Percentiles rank a stretch among this genome's conserved stretches.
phyloP scores from a whole-genome alignment of 352 stramenopile genomes.

The Phytophthora kernoviae region DNA sequence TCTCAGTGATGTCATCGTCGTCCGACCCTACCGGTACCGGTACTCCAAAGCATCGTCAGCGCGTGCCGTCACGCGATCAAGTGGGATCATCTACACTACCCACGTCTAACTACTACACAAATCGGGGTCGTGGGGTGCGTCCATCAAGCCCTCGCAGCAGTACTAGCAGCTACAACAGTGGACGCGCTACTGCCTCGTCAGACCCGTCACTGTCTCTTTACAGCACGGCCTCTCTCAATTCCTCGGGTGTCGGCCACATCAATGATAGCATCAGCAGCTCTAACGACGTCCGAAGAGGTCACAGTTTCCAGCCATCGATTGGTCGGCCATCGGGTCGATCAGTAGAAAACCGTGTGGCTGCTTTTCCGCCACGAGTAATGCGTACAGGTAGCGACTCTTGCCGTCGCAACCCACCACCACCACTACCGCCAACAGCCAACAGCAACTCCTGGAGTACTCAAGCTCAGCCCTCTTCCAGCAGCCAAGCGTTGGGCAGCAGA shows the following conservation, averaged over 20 bases:
- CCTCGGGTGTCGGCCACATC: constrained; percentile 1
- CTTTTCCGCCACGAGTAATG: constrained; percentile 8
- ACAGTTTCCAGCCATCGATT: constrained; percentile 15
- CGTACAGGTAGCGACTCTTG: constrained; percentile 19
- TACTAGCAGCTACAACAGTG: constrained; percentile 29
- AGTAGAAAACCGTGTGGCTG: constrained; percentile 15
- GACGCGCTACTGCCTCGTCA: constrained; percentile 24
- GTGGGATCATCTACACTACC: constrained; percentile 16
- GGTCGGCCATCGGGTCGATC: constrained; percentile 15
- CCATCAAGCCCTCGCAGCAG: constrained; percentile 28
- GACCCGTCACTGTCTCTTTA: constrained; percentile 23
- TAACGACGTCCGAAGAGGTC: constrained; percentile 4
- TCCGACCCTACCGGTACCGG: constrained; percentile 15
- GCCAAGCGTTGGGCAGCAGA: constrained; percentile 8
- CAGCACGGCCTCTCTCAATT: constrained; percentile 15
- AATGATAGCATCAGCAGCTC: constrained; percentile 18
- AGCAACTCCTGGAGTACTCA: constrained; percentile 6
- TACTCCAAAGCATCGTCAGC: constrained; percentile 8
- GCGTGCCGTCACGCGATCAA: constrained; percentile 19
- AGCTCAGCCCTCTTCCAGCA: constrained; percentile 4
- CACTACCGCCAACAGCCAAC: constrained; percentile 5
- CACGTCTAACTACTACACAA: constrained; percentile 6
- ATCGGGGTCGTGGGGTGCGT: constrained; percentile 3
- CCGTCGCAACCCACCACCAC: constrained; percentile 15
- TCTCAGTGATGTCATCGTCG: constrained; percentile 31